Percentiles rank a stretch among this genome's conserved stretches.
Conservation (phyloP, 2,329 filamentous ascomycete species). For the Orbilia oligospora region DNA sequence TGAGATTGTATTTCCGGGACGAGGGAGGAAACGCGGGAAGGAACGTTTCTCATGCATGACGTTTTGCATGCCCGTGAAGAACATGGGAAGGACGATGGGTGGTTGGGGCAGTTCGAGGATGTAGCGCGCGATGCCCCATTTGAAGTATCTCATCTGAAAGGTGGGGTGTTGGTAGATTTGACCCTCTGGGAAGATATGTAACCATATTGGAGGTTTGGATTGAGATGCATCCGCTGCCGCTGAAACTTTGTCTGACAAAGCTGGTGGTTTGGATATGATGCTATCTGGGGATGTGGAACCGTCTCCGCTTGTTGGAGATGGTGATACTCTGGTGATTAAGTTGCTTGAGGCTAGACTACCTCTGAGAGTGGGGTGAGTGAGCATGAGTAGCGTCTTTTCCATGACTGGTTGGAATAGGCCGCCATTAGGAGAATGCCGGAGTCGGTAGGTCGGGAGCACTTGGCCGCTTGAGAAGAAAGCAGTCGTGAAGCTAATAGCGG, state of each 20-base stretch:
- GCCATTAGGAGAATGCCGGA: constrained; percentile 81
- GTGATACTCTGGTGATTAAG: constrained; percentile 46
- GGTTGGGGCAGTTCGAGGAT: constrained; percentile 90
- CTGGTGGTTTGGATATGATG: constrained; percentile 7
- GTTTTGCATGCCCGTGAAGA: constrained; percentile 88
- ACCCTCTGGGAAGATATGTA: constrained; percentile 96
- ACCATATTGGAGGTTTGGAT: constrained; percentile 80
- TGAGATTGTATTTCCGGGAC: constrained; percentile 78
- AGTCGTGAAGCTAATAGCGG: constrained; percentile 66
- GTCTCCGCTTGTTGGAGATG: constrained; percentile 64
- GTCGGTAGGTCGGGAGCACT: constrained; percentile 88
- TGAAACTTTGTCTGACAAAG: constrained; percentile 66
- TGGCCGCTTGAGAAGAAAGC: constrained; percentile 91
- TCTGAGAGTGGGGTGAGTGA: constrained; percentile 45
- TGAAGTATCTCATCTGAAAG: constrained; percentile 92
- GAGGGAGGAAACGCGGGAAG: constrained; percentile 85
- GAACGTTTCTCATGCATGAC: constrained; percentile 87
- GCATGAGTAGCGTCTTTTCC: constrained; percentile 65
- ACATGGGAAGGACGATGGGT: constrained; percentile 92
- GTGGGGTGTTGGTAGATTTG: constrained; percentile 89
- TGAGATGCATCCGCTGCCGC: constrained; percentile 78
- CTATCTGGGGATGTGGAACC: constrained; percentile 19
- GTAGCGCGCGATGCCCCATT: constrained; percentile 93
- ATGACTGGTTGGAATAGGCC: constrained; percentile 93
- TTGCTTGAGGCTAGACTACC: constrained; percentile 47